Percentiles rank a stretch among this genome's conserved stretches.
Evolutionary conservation across 2,329 filamentous ascomycete species (phyloP).

Genomic region (Aureobasidium sp.): DNA sequence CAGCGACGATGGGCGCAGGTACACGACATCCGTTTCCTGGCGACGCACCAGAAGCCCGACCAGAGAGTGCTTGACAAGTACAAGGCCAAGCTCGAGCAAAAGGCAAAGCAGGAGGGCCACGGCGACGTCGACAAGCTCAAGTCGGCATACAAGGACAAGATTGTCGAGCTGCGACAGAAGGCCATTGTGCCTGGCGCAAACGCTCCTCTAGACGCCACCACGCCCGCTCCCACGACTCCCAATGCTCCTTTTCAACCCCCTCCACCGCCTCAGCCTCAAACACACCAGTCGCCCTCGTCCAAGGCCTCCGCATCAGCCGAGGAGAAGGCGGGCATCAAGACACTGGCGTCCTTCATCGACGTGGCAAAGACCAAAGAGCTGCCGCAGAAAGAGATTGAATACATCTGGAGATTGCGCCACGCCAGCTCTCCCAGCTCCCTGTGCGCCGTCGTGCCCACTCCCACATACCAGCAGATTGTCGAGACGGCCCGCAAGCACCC

Average conservation of each 20-base stretch:
- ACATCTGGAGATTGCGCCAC: slow-evolving; percentile 85
- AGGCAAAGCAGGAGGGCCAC: slow-evolving; percentile 67
- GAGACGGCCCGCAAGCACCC: slow-evolving; percentile 66
- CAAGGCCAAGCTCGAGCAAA: slow-evolving; percentile 72
- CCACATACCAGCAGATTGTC: slow-evolving; percentile 68
- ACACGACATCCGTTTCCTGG: slow-evolving; percentile 83
- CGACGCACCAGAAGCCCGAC: slow-evolving; percentile 63
- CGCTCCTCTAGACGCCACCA: slow-evolving; percentile 32
- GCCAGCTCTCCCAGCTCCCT: slow-evolving; percentile 64
- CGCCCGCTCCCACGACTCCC: slow-evolving; percentile 19
- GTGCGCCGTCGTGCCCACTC: slow-evolving; percentile 71
- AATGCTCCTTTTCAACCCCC: slow-evolving; percentile 30
- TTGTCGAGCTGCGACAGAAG: slow-evolving; percentile 61
- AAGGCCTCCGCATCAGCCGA: slow-evolving; percentile 25
- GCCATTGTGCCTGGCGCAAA: slow-evolving; percentile 51
- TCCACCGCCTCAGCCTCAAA: slow-evolving; percentile 30
- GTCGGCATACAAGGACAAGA: slow-evolving; percentile 78
- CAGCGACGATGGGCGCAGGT: slow-evolving; percentile 88
- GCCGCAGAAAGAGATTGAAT: slow-evolving; percentile 73
- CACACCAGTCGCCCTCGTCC: slow-evolving; percentile 23
- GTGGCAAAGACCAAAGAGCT: slow-evolving; percentile 68
- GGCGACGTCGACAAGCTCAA: slow-evolving; percentile 69
- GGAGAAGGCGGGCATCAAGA: slow-evolving; percentile 49
- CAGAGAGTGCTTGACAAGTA: slow-evolving; percentile 72
- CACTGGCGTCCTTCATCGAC: slow-evolving; percentile 65